Base-by-base conservation (phyloP, 768 basidiomycete species). In the Pleurotus cornucopiae region DNA sequence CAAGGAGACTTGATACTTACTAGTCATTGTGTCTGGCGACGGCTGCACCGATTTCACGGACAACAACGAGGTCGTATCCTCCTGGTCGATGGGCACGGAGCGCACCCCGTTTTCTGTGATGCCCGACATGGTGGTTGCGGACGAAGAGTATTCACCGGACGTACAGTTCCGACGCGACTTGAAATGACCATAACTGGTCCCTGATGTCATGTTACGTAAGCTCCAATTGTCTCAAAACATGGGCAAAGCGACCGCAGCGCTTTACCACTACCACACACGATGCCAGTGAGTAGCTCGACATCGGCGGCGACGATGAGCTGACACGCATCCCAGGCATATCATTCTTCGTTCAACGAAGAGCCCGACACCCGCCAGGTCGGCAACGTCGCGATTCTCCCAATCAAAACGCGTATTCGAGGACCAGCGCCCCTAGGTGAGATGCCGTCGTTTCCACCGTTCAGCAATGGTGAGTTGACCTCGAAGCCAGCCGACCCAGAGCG, bases 261-360 rank as follows among this genome's bases (percentile, higher is more conserved):
- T 34, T 34, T 34, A 11, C 4, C 30, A 18, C 38, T 23, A 18
- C 43, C 39, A 38, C 56, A 11, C 18, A 55, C 47, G 46, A 65
- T 65, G 64, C 64, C 64, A 49, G 64, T 65, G 47, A 63, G 62
- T 47, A 13, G 5, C 21, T 30, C 18, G 44, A 40, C 46, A n/a
- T 76, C 16, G 38, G 43, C 30, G 26, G 20, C 41, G 38, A 34
- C 30, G n/a, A 61, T 63, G 11, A 13, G 60, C 59, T 30, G 53
- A 54, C 14, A n/a, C 14, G 49, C 11, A 34, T 26, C 58, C 7
- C 57, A 98, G 97, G 96, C 96, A 18, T 99, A 99, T 68, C 96
- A 99, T 71, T 98, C 97, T 2, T 76, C 91, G 4, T 84, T 94
- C 69, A 97, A 97, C 72, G 92, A 94, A 59, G 83, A 85, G 43